These are phyloP conservation scores for Sarocladiaceae sp. DNA, from an alignment of 2,329 filamentous ascomycete species.

Conservation along the genomic window DNA sequence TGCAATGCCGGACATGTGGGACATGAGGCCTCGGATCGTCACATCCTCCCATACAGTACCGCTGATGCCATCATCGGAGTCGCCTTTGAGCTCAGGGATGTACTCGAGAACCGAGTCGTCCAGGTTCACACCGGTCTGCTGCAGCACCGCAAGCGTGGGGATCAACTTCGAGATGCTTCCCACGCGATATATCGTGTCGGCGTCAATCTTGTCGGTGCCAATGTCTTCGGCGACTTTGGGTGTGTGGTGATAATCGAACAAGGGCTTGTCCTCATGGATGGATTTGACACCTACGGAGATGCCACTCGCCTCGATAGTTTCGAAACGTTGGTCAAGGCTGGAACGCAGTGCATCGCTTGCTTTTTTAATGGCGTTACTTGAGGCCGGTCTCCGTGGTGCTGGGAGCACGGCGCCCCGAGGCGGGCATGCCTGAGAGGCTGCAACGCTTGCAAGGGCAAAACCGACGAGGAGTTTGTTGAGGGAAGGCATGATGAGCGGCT, in stretches of 20 bases:
- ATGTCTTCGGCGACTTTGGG: slow-evolving; percentile 18
- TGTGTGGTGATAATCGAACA: slow-evolving; percentile 33
- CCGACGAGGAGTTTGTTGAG: background rate
- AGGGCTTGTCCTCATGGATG: slow-evolving; percentile 26
- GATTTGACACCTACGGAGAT: slow-evolving; percentile 32
- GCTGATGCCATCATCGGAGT: slow-evolving; percentile 22
- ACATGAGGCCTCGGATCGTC: slow-evolving; percentile 37
- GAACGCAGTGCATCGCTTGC: slow-evolving; percentile 17
- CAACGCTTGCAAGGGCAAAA: background rate
- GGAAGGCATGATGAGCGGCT: slow-evolving; percentile 7
- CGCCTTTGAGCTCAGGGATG: slow-evolving; percentile 29
- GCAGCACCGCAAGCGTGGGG: slow-evolving; percentile 24
- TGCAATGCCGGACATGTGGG: slow-evolving; percentile 37
- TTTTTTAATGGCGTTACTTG: slow-evolving; percentile 18
- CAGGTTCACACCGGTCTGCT: slow-evolving; percentile 23
- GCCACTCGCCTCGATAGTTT: slow-evolving; percentile 20
- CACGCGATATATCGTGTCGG: slow-evolving; percentile 27
- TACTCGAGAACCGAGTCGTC: slow-evolving; percentile 39
- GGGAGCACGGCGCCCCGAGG: slow-evolving; percentile 30
- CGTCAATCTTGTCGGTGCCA: slow-evolving; percentile 20
- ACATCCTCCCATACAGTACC: slow-evolving; percentile 40
- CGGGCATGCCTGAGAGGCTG: slow-evolving; percentile 22
- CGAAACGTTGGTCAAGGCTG: slow-evolving; percentile 19
- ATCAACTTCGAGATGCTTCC: slow-evolving; percentile 29
- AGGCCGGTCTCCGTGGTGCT: slow-evolving; percentile 22